phyloP scores from a whole-genome alignment of 202 grass and related monocot genomes.

The Panicum hallii region DNA sequence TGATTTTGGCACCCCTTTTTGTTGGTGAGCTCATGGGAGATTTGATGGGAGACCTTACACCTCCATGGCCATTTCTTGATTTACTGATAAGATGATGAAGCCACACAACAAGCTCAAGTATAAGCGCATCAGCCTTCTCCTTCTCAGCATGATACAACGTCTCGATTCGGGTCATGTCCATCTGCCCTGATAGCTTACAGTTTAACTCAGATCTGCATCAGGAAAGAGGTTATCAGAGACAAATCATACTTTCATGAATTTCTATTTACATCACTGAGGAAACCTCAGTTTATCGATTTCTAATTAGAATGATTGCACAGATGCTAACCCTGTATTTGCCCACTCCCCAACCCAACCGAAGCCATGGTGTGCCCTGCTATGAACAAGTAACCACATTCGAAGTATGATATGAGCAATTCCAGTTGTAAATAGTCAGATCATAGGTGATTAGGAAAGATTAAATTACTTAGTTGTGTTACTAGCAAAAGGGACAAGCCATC shows the following conservation, averaged over 20 bases:
- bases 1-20: conserved; percentile 46
- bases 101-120: conserved; percentile 86
- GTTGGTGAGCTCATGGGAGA: conserved; percentile 74
- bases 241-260: conserved; percentile 30
- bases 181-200: conserved; percentile 64
- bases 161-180: conserved; percentile 73
- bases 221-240: conserved; percentile 25
- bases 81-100: conserved; percentile 91
- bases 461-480: conserved; percentile 89
- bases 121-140: conserved; percentile 71
- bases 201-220: conserved; percentile 70
- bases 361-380: conserved; percentile 74
- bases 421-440: conserved; percentile 32
- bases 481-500: conserved; percentile 88
- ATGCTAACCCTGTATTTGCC: conserved; percentile 83
- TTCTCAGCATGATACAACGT: conserved; percentile 94
- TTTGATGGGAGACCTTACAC: conserved; percentile 81
- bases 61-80: conserved; percentile 63
- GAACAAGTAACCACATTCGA: conserved; percentile 51
- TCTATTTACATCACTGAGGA: conserved; percentile 31
- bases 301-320: conserved; percentile 37
- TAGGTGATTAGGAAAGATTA: conserved; percentile 24
- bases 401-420: conserved; percentile 37
- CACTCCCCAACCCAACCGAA: conserved; percentile 99
- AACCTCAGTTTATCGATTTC: conserved; percentile 35